phyloP scores from a whole-genome alignment of 2,329 filamentous ascomycete genomes.

The Cytospora paraplurivora region DNA sequence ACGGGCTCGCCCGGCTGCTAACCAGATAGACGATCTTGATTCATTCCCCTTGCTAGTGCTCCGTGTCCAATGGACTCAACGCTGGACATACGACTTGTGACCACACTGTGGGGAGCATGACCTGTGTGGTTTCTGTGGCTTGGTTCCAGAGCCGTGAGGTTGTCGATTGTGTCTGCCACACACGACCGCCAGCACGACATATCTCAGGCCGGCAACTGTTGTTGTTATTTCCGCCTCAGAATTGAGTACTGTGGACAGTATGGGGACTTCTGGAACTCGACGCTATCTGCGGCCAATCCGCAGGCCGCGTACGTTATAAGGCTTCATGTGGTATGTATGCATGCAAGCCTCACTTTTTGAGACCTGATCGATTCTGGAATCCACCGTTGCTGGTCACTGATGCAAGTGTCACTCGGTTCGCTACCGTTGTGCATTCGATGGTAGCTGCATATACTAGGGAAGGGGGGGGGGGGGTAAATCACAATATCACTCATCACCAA shows the following conservation, averaged over 20 bases:
- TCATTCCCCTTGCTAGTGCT: slow-evolving; percentile 19
- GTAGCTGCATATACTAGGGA: slow-evolving; percentile 28
- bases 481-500: slow-evolving; percentile 19
- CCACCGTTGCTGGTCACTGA: slow-evolving; percentile 25
- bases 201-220: too few relatives aligned
- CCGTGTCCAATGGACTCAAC: slow-evolving; percentile 25
- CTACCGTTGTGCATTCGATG: slow-evolving; percentile 24
- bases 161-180: slow-evolving; percentile 2
- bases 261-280: slow-evolving; percentile 7
- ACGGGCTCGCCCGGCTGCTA: slow-evolving; percentile 27
- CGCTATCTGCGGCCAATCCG: slow-evolving; percentile 25
- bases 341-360: slow-evolving; percentile 24
- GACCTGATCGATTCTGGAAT: slow-evolving; percentile 6
- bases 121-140: slow-evolving; percentile 24
- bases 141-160: slow-evolving; percentile 18
- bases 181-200: too few relatives aligned
- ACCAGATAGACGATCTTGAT: slow-evolving; percentile 21
- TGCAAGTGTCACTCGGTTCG: slow-evolving; percentile 30
- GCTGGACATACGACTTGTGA: slow-evolving; percentile 25
- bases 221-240: slow-evolving; percentile 4
- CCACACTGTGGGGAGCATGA: slow-evolving; percentile 27
- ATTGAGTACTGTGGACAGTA: slow-evolving; percentile 12
- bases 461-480: too few relatives aligned
- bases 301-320: slow-evolving; percentile 18
- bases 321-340: slow-evolving; percentile 14